phyloP scores from a whole-genome alignment of 2,329 filamentous ascomycete genomes.

The Sclerotinia nivalis region DNA sequence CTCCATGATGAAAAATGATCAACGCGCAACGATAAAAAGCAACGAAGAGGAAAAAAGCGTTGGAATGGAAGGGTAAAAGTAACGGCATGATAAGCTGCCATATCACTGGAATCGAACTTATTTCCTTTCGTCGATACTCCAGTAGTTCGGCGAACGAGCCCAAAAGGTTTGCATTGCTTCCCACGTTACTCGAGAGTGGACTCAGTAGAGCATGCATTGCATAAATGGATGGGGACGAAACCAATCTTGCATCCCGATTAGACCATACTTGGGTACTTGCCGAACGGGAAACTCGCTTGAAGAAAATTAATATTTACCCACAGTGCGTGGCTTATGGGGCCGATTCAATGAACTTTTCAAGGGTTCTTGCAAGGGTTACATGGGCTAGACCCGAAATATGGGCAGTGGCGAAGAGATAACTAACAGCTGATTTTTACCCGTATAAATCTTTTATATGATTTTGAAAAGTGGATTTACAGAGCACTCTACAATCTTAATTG shows the following conservation, averaged over 20 bases:
- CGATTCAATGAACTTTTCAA: neutral
- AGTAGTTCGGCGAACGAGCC: constrained; percentile 5
- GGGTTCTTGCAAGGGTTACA: constrained; percentile 4
- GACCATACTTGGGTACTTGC: neutral
- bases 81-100: neutral
- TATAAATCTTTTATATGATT: neutral
- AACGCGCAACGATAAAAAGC: neutral
- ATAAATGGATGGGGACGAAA: constrained; percentile 5
- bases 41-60: constrained; percentile 1
- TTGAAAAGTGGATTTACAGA: constrained; percentile 2
- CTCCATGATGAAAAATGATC: constrained; percentile 18
- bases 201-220: constrained; percentile 2
- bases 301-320: constrained; percentile 12
- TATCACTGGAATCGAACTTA: constrained; percentile 10
- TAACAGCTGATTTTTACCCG: constrained; percentile 14
- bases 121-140: constrained; percentile 9
- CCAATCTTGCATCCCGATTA: constrained; percentile 13
- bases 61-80: neutral
- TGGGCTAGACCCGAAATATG: neutral
- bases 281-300: constrained; percentile 1
- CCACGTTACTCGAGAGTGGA: neutral
- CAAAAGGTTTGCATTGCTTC: neutral
- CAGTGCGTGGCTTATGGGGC: constrained; percentile 9
- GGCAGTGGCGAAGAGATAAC: neutral
- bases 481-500: neutral